Conservation (phyloP, 176 grass and related monocot species). For the Avena insularis region DNA sequence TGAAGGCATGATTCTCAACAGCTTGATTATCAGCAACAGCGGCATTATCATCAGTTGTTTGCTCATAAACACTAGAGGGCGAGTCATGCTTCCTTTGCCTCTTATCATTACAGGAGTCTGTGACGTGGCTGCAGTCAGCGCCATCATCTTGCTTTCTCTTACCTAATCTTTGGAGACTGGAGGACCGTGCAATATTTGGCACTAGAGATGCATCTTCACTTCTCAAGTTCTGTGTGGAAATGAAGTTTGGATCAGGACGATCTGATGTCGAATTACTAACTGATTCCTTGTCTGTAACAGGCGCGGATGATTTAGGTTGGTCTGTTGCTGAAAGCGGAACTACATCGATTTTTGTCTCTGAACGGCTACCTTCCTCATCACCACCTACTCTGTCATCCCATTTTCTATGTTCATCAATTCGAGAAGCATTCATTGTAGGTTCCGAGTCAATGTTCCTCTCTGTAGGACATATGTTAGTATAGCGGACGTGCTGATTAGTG, state of each 20-base stretch:
- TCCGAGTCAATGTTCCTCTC: neutral
- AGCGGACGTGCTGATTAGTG: slow-evolving; percentile 22
- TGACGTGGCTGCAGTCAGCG: neutral
- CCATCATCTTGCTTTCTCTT: slow-evolving; percentile 38
- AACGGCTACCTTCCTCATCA: neutral
- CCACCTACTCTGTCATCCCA: neutral
- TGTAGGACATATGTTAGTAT: slow-evolving; percentile 5
- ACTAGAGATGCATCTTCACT: slow-evolving; percentile 8
- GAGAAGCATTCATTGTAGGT: neutral
- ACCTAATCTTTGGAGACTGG: slow-evolving; percentile 38
- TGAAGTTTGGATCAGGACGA: neutral
- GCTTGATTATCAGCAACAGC: slow-evolving; percentile 9
- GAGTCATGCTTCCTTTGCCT: slow-evolving; percentile 6
- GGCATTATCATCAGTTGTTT: slow-evolving; percentile 32
- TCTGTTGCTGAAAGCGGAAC: slow-evolving; percentile 25
- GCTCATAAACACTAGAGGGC: neutral
- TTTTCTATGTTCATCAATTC: neutral
- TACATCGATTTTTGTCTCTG: slow-evolving; percentile 42
- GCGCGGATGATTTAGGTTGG: neutral
- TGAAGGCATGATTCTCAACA: neutral
- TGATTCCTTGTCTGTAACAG: slow-evolving; percentile 3
- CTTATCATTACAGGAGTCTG: slow-evolving; percentile 13
- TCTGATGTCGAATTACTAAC: neutral
- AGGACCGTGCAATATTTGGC: slow-evolving; percentile 2
- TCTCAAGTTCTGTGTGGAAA: neutral